Evolutionary conservation across 106 monocot genomes (phyloP).

Genomic region (Dioscorea zingiberensis): DNA sequence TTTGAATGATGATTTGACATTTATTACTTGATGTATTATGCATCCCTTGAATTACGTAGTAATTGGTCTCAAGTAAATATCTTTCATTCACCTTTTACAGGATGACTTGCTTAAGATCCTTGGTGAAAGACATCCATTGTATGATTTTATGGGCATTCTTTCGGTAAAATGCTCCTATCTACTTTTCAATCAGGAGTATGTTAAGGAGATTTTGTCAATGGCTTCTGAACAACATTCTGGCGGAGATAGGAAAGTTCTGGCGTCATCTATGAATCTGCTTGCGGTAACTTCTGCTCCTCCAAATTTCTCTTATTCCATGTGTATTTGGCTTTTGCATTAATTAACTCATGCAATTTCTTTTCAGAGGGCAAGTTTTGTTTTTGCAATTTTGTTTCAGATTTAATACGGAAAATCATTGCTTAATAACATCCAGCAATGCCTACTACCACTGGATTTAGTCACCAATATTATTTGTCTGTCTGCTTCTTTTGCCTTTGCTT

Average conservation of each 20-base stretch:
- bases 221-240: constrained; percentile 37
- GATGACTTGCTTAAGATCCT: constrained; percentile 87
- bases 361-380: too few relatives aligned
- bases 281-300: constrained; percentile 38
- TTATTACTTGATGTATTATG: not conserved
- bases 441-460: too few relatives aligned
- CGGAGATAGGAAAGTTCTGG: constrained; percentile 39
- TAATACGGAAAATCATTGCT: too few relatives aligned
- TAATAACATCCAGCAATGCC: too few relatives aligned
- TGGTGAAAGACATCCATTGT: constrained; percentile 76
- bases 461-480: too few relatives aligned
- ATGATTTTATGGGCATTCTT: constrained; percentile 81
- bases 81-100: constrained; percentile 29
- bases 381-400: too few relatives aligned
- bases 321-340: too few relatives aligned
- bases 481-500: too few relatives aligned
- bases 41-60: not conserved
- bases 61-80: not conserved
- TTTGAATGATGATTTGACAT: not conserved
- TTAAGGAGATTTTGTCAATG: constrained; percentile 62
- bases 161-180: constrained; percentile 86
- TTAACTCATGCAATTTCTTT: too few relatives aligned
- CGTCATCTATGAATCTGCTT: constrained; percentile 81
- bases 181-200: constrained; percentile 78
- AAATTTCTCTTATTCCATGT: not conserved